Percentiles rank a stretch among this genome's conserved stretches.
phyloP scores from a whole-genome alignment of 164 flowering plant species.

The Nymphaea thermarum region DNA sequence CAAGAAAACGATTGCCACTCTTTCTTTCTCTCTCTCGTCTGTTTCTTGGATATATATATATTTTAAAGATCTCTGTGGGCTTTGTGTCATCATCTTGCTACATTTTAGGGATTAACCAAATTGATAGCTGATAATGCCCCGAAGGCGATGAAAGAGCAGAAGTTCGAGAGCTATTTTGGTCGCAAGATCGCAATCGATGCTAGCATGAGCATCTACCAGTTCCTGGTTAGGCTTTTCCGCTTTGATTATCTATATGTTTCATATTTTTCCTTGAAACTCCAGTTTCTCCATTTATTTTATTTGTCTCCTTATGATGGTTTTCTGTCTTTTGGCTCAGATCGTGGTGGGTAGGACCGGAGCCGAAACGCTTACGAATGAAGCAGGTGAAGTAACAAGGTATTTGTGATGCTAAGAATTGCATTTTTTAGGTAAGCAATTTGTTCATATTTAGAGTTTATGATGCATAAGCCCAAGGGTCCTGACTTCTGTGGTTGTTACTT shows the following conservation, averaged over 20 bases:
- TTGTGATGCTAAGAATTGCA: not conserved
- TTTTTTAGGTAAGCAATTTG: not conserved
- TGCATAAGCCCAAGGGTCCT: too few relatives aligned
- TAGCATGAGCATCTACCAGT: constrained; percentile 98
- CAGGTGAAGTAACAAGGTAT: constrained; percentile 97
- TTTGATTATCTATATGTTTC: too few relatives aligned
- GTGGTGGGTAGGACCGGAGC: constrained; percentile 93
- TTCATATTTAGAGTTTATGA: not conserved
- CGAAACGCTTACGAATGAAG: constrained; percentile 93
- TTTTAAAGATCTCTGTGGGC: not conserved
- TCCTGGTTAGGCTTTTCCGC: constrained; percentile 43
- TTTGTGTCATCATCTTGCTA: not conserved
- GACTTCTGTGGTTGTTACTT: too few relatives aligned
- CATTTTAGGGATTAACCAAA: constrained; percentile 88
- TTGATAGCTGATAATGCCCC: constrained; percentile 92
- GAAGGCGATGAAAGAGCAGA: constrained; percentile 81
- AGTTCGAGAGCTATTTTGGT: constrained; percentile 84
- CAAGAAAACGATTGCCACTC: not conserved
- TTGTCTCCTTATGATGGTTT: not conserved
- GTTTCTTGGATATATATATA: not conserved
- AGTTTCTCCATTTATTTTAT: not conserved
- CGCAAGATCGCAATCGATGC: constrained; percentile 91
- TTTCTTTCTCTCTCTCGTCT: not conserved
- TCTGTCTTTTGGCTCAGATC: constrained; percentile 27
- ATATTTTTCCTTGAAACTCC: too few relatives aligned